A percentile compares a stretch with the other conserved stretches of the same genome.
These are phyloP conservation scores for Yamadazyma oceani DNA, from an alignment of 1,139 yeast genomes.

Conservation along the genomic window DNA sequence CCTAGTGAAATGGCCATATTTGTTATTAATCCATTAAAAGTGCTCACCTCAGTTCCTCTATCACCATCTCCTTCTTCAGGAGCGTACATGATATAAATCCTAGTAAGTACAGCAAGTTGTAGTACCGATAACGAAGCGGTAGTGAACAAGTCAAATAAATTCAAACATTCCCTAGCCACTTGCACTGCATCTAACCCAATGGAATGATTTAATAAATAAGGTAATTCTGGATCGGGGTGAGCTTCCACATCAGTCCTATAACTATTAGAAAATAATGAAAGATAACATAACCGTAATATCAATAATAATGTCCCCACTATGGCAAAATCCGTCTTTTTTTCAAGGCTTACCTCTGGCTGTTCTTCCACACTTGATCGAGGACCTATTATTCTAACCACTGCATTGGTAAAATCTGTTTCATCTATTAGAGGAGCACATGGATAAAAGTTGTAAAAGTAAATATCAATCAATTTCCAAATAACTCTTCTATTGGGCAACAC, in stretches of 20 bases:
- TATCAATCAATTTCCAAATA: conserved; percentile 46
- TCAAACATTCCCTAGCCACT: conserved; percentile 37
- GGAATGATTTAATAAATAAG: conserved; percentile 9
- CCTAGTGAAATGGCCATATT: conserved; percentile 48
- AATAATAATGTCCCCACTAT: conserved; percentile 29
- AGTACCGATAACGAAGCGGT: conserved; percentile 46
- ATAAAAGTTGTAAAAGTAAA: conserved; percentile 45
- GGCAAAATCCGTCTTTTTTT: conserved; percentile 33
- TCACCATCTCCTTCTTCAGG: conserved; percentile 53
- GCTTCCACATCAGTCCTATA: conserved; percentile 24
- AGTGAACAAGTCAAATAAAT: conserved; percentile 37
- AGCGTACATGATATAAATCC: conserved; percentile 41
- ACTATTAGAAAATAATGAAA: conserved; percentile 28
- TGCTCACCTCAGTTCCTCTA: conserved; percentile 49
- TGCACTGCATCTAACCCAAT: conserved; percentile 33
- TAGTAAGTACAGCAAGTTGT: conserved; percentile 44
- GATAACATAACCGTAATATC: conserved; percentile 29
- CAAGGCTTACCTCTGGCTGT: conserved; percentile 19
- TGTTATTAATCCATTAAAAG: conserved; percentile 35
- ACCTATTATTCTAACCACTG: conserved; percentile 26
- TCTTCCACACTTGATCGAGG: conserved; percentile 17
- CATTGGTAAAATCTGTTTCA: conserved; percentile 28
- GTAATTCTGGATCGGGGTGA: conserved; percentile 14
- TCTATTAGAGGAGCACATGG: conserved; percentile 50
- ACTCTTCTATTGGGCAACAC: conserved; percentile 44